These are phyloP conservation scores for Collybia sordida DNA, from an alignment of 768 basidiomycete genomes.

Conservation along the genomic window DNA sequence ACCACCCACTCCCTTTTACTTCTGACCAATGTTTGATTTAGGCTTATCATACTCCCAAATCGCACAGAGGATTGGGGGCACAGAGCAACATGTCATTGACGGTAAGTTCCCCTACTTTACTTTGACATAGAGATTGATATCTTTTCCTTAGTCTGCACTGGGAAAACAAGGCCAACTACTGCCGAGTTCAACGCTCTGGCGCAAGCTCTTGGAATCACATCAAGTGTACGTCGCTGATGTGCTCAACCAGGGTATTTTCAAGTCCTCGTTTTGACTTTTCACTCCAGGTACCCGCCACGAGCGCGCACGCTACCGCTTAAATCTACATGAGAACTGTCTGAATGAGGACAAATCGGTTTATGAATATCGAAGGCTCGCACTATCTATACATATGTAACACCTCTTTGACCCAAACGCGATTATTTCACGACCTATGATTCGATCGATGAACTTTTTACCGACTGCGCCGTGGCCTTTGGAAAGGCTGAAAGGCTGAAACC, in stretches of 20 bases:
- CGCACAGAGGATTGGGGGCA: constrained; percentile 40
- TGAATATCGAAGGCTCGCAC: too few species aligned
- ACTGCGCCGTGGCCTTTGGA: too few species aligned
- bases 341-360: too few species aligned
- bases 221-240: constrained; percentile 24
- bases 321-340: neutral
- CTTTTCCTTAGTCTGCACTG: constrained; percentile 45
- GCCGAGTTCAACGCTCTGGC: constrained; percentile 53
- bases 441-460: too few species aligned
- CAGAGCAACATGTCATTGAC: constrained; percentile 48
- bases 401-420: too few species aligned
- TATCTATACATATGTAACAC: too few species aligned
- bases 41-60: constrained; percentile 50
- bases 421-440: too few species aligned
- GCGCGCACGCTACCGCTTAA: neutral
- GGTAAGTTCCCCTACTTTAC: constrained; percentile 36
- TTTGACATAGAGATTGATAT: neutral
- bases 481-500: too few species aligned
- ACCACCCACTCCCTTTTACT: neutral
- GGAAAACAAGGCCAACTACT: constrained; percentile 36
- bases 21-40: constrained; percentile 17
- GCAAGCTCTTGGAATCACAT: constrained; percentile 36
- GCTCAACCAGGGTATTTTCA: neutral
- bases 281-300: neutral
- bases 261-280: neutral